Evolutionary conservation across 768 basidiomycete species (phyloP), one percentile per base, ranked within the genome.

Genomic region (Pulveroboletus sp.): DNA sequence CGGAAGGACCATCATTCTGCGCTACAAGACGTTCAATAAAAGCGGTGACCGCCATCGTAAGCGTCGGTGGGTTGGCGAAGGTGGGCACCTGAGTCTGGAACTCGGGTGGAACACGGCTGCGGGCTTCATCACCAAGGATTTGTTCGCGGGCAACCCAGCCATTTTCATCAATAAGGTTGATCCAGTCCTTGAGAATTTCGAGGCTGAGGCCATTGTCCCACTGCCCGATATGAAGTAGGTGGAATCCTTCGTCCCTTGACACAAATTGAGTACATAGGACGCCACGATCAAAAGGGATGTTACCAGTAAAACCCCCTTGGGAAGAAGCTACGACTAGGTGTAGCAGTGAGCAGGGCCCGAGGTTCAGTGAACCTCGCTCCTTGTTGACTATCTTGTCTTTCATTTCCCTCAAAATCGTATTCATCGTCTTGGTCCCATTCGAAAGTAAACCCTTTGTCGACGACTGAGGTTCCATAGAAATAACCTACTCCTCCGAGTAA

Each of bases 131-230:
- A 4, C 94, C 94, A 0, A 98, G 78, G 50, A 98, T 97, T 68
- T 98, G 94, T 69, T 98, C 94, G 22, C 94, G 79, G 2, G 83
- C 95, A 36, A 98, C 89, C 94, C 94, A 98, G 2, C 94, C 94
- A 57, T 96, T 81, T 30, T 89, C 87, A 63, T 98, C 93, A 47
- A 96, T 90, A 39, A 97, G 77, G 54, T 83, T 72, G 43, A 96
- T 82, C 94, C 94, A 98, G 53, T 83, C 81, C 61, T 83, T 85
- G 32, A 98, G 72, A 50, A 98, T 96, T 63, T 93, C 88, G 26
- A 96, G 76, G 58, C 93, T 84, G 47, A 96, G 81, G 59, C 91
- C 92, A 51, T 86, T 92, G 62, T 98, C 95, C 88, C 89, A 94
- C 60, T 85, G 82, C 16, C 92, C 92, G 38, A 98, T 89, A 56